These are phyloP conservation scores for Metschnikowia lochheadii DNA, from an alignment of 805 yeast genomes.

Conservation along the genomic window DNA sequence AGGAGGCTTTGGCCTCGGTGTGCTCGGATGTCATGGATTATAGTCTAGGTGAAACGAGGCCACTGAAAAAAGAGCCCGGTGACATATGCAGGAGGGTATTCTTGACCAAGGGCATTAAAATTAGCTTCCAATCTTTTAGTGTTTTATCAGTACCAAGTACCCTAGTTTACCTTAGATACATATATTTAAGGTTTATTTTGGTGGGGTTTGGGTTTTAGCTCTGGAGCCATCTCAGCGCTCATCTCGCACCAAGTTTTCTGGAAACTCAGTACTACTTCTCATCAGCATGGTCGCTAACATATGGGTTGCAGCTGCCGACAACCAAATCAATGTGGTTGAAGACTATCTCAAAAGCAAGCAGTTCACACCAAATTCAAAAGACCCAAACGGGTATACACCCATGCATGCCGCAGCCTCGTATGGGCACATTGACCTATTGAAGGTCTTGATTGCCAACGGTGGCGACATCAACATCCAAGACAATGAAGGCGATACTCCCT, in stretches of 20 bases:
- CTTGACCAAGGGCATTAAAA: no score
- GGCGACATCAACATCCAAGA: constrained; percentile 85
- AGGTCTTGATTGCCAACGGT: constrained; percentile 50
- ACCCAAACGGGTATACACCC: constrained; percentile 94
- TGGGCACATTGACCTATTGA: constrained; percentile 68
- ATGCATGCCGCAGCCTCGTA: constrained; percentile 97
- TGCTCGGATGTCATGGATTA: constrained; percentile 1
- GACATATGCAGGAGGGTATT: not conserved
- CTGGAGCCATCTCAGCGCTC: not conserved
- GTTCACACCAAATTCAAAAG: constrained; percentile 67
- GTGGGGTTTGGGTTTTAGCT: not conserved
- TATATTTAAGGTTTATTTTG: no score
- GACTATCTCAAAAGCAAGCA: constrained; percentile 47
- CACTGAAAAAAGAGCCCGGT: not conserved
- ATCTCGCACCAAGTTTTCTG: not conserved
- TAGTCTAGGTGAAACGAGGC: not conserved
- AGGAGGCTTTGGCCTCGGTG: constrained; percentile 19
- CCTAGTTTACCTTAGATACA: no score
- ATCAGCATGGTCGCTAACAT: constrained; percentile 55
- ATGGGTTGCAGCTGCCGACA: constrained; percentile 95
- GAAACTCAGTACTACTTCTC: not conserved
- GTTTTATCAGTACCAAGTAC: no score
- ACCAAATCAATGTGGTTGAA: constrained; percentile 57
- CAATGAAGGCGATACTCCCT: constrained; percentile 89
- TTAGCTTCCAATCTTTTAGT: not conserved